Percentiles rank a stretch among this genome's conserved stretches.
Conservation (phyloP, 2,329 filamentous ascomycete genomes). For the Plectosphaerella plurivora region DNA sequence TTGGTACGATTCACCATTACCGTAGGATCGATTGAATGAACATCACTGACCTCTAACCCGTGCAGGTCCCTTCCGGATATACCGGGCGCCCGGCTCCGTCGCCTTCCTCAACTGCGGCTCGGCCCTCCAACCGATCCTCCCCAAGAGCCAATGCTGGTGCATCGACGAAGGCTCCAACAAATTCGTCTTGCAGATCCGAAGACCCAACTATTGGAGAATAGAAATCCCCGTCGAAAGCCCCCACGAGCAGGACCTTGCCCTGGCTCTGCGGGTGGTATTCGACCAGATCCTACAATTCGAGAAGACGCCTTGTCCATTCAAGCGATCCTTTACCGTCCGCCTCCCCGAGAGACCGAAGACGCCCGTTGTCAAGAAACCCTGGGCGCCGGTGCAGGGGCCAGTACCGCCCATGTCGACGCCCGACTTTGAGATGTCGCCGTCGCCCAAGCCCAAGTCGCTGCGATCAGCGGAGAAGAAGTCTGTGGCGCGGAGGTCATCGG, state of each 20-base stretch:
- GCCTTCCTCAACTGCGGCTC: conserved; percentile 84
- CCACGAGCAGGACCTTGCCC: conserved; percentile 60
- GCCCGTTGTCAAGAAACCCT: conserved; percentile 63
- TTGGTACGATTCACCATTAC: conserved; percentile 42
- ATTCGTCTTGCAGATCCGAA: conserved; percentile 81
- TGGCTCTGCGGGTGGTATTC: conserved; percentile 65
- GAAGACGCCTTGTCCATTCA: conserved; percentile 82
- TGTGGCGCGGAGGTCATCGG: background rate
- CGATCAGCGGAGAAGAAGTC: background rate
- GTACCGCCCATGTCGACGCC: conserved; percentile 32
- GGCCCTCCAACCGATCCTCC: conserved; percentile 80
- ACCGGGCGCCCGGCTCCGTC: conserved; percentile 79
- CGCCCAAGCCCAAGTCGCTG: conserved; percentile 1
- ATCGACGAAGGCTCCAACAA: conserved; percentile 75
- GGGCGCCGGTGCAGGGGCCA: conserved; percentile 44
- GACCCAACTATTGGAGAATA: conserved; percentile 85
- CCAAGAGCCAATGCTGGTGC: conserved; percentile 90
- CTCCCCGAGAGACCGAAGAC: conserved; percentile 65
- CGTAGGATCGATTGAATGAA: background rate
- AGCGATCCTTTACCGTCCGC: conserved; percentile 68
- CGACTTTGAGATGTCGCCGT: conserved; percentile 18
- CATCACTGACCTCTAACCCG: background rate
- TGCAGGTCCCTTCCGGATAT: conserved; percentile 71
- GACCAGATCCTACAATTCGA: conserved; percentile 77
- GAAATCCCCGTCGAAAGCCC: conserved; percentile 67